Evolutionary conservation across 2,329 filamentous ascomycete genomes (phyloP), one percentile per base, ranked within the genome.

Genomic region (Colletotrichum sp.): DNA sequence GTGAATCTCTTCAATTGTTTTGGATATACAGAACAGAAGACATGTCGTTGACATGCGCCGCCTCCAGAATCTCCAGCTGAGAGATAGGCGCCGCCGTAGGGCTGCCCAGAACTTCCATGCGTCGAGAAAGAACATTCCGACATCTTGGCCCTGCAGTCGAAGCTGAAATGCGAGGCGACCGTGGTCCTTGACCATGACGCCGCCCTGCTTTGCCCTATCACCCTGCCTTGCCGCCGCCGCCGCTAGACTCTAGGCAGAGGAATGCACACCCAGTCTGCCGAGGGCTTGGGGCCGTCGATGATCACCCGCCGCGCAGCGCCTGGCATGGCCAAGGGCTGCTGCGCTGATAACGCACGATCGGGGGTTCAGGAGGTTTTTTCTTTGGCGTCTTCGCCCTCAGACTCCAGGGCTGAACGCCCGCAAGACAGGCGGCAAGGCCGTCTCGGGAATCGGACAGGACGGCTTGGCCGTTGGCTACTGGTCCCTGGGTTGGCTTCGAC

Each of bases 321-420:
- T 34, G 44, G 49, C 67, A 75, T 75, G 68, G 68, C 72, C 72
- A 75, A 75, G 72, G 25, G n/a, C 44, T 52, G n/a, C 44, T 52
- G 44, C 27, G 70, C 63, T 67, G 73, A 75, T 72, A 72, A 67
- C 69, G 72, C 61, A 66, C 27, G 30, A 39, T 34, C 59, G 52
- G 29, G 70, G 34, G n/a, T 32, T 70, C 22, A n/a, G 36, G 57
- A 69, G 30, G 22, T n/a, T 39, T 32, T n/a, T 39, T n/a, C 27
- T 30, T 9, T 13, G 44, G 44, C 44, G 44, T 49, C n/a, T 34
- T 62, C n/a, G 6, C 30, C 29, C 34, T 32, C 32, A 13, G n/a
- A 16, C 55, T 25, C 36, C 64, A 73, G 64, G 73, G 73, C 73
- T 76, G 73, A 76, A 69, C 70, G 73, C 70, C 70, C 70, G 73